Evolutionary conservation across 345 rosid species (phyloP), one percentile per base, ranked within the genome.

Genomic region (Eutrema yunnanense): DNA sequence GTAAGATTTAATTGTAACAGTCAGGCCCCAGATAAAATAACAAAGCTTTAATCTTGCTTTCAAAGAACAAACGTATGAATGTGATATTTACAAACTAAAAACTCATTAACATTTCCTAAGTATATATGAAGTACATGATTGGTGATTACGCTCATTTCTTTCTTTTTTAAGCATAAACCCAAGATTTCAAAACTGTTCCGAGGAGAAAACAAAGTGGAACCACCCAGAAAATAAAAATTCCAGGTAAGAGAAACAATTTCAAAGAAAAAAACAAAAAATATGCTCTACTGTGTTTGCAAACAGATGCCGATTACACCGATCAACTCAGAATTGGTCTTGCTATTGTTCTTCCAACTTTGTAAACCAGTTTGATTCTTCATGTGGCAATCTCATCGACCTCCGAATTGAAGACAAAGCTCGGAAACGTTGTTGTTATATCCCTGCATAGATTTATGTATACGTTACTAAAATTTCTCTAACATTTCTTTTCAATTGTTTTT

Each of bases 361-460:
- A 72, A 71, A 57, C 67, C 66, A n/a, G 12, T 49, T 51, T 53
- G 51, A 19, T 61, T 53, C 38, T 40, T 83, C 69, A 90, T 0
- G 95, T 85, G 8, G 96, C 91, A 71, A 91, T 82, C 74, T 94
- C 98, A 12, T 94, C 98, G 22, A 94, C 98, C 80, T 89, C 90
- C 0, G 98, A 91, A 73, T 94, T 82, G 72, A 94, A 94, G 65
- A 94, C 90, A 74, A 94, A 94, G 79, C 98, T 94, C 6, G 97
- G 97, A 75, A 94, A 94, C 1, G 98, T 89, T 3, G 98, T 91
- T 0, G 98, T 91, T 67, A 94, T 94, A 74, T 94, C 97, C 88
- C 98, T 90, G 90, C 83, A 47, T 16, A 16, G 0, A 5, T 54
- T 73, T 7, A 48, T 9, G 12, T 49, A 1, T 7, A 13, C 0